phyloP scores from a whole-genome alignment of 306 rosid species.

The Cicer chorassanicum region DNA sequence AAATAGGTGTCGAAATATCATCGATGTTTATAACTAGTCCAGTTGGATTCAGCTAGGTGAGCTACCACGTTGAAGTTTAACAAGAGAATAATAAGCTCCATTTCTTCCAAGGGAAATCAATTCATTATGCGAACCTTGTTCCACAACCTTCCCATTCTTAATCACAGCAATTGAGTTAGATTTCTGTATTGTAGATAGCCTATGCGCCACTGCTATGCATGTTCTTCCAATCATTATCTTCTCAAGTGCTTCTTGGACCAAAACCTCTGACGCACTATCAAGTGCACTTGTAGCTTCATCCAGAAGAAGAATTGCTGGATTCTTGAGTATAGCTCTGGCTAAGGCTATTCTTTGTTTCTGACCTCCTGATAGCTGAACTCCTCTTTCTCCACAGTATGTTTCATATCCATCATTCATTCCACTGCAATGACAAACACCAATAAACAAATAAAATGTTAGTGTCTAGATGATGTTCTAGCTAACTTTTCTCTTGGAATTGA shows the following conservation, averaged over 20 bases:
- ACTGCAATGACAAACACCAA: constrained; percentile 44
- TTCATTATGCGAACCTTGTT: constrained; percentile 82
- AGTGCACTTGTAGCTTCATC: constrained; percentile 96
- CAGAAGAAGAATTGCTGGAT: constrained; percentile 77
- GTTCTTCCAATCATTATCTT: constrained; percentile 81
- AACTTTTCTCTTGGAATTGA: too few relatives aligned
- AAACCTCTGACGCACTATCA: constrained; percentile 80
- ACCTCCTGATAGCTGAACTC: constrained; percentile 88
- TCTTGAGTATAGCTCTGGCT: constrained; percentile 84
- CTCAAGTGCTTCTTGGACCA: constrained; percentile 76
- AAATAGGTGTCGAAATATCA: too few relatives aligned
- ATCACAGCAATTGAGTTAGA: constrained; percentile 75
- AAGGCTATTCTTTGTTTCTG: constrained; percentile 90
- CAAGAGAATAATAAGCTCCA: constrained; percentile 65
- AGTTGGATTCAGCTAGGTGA: constrained; percentile 46
- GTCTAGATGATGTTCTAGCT: not conserved
- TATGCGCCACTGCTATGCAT: constrained; percentile 79
- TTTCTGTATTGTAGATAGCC: constrained; percentile 75
- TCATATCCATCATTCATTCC: constrained; percentile 86
- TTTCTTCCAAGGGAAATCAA: constrained; percentile 61
- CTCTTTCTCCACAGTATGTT: constrained; percentile 88
- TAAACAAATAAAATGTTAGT: not conserved
- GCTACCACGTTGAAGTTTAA: constrained; percentile 61
- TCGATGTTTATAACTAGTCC: not conserved
- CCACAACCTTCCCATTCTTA: constrained; percentile 73